Conservation (phyloP, 768 basidiomycete genomes). For the Amanita pallidorosea region DNA sequence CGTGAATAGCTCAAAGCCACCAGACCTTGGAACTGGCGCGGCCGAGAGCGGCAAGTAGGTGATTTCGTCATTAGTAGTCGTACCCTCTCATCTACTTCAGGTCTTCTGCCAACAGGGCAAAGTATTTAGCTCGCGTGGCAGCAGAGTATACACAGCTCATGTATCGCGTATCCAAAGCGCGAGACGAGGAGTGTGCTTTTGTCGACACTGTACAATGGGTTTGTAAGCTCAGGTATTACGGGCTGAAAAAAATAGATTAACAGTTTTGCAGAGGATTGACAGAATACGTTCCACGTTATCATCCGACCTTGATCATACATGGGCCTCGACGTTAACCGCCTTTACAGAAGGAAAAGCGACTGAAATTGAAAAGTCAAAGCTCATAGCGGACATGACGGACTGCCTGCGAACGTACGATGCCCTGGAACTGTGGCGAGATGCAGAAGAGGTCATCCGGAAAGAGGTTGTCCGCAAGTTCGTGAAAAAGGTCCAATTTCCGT, state of each 20-base stretch:
- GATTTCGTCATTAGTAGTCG: not conserved
- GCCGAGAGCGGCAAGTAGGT: constrained; percentile 34
- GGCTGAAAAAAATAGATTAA: constrained; percentile 4
- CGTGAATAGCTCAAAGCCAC: constrained; percentile 21
- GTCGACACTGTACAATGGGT: constrained; percentile 85
- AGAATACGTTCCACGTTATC: constrained; percentile 78
- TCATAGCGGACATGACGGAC: constrained; percentile 59
- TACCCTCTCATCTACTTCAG: constrained; percentile 20
- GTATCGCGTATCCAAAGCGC: constrained; percentile 82
- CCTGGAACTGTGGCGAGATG: constrained; percentile 75
- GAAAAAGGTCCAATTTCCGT: constrained; percentile 48
- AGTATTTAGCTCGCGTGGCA: constrained; percentile 77
- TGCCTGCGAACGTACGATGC: constrained; percentile 73
- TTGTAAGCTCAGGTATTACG: constrained; percentile 18
- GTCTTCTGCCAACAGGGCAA: constrained; percentile 53
- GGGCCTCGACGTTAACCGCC: constrained; percentile 47
- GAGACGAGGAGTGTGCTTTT: constrained; percentile 64
- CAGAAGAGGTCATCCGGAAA: constrained; percentile 74
- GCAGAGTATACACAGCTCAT: constrained; percentile 87
- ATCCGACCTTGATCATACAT: constrained; percentile 77
- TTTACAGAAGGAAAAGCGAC: constrained; percentile 38
- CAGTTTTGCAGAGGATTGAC: constrained; percentile 50
- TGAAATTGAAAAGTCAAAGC: constrained; percentile 57
- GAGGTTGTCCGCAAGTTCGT: constrained; percentile 69
- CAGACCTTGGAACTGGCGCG: constrained; percentile 23